phyloP scores from a whole-genome alignment of 2,329 filamentous ascomycete species.

The Cladosporium sp. region DNA sequence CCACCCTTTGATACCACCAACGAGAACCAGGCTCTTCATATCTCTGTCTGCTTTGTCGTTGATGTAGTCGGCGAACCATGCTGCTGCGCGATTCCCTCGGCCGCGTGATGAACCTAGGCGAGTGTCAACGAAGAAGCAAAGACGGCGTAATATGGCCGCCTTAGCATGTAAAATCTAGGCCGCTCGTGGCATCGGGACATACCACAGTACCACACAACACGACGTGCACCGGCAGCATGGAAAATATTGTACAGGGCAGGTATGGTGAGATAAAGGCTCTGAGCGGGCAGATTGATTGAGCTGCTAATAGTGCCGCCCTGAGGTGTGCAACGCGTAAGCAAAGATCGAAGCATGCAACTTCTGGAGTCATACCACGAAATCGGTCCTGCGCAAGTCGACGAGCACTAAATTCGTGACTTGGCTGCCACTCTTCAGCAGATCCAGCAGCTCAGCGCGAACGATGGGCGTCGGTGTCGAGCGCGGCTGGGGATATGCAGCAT shows the following conservation, averaged over 20 bases:
- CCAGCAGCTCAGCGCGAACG: neutral
- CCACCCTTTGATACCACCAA: slow-evolving; percentile 55
- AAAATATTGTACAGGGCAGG: slow-evolving; percentile 47
- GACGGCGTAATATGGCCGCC: no score
- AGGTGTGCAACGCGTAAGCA: no score
- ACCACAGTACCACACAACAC: slow-evolving; percentile 56
- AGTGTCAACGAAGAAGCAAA: neutral
- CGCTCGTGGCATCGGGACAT: no score
- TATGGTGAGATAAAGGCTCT: slow-evolving; percentile 51
- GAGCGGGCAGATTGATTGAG: slow-evolving; percentile 56
- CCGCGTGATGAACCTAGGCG: slow-evolving; percentile 51
- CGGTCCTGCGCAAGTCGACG: slow-evolving; percentile 51
- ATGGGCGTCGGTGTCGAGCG: neutral
- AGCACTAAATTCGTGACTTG: neutral
- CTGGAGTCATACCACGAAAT: slow-evolving; percentile 49
- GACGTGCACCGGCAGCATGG: slow-evolving; percentile 46
- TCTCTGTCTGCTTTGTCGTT: slow-evolving; percentile 35
- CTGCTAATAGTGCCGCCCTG: slow-evolving; percentile 59
- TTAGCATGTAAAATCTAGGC: no score
- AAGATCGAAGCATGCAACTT: no score
- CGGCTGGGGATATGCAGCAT: slow-evolving; percentile 2
- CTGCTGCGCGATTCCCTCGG: slow-evolving; percentile 51
- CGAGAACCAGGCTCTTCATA: slow-evolving; percentile 48
- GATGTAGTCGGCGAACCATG: slow-evolving; percentile 54
- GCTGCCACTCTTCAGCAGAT: slow-evolving; percentile 1